phyloP scores from a whole-genome alignment of 2,329 filamentous ascomycete species.

The Xylaria hypoxylon region DNA sequence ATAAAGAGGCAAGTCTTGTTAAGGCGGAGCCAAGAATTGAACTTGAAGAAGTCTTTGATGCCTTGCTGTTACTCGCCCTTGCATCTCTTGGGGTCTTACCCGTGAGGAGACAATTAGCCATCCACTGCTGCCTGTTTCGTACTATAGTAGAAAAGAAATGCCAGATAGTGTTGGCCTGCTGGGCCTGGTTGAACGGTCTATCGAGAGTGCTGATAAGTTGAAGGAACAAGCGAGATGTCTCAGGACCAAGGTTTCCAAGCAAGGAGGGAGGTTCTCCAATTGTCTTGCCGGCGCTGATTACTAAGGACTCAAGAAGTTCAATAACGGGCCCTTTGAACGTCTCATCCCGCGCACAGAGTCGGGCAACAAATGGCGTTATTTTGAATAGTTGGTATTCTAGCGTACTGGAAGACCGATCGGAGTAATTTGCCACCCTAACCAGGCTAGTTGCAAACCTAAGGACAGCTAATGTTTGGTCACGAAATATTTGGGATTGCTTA shows the following conservation, averaged over 20 bases:
- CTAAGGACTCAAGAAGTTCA: conserved; percentile 76
- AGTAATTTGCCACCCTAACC: conserved; percentile 74
- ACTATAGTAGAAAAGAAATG: conserved; percentile 86
- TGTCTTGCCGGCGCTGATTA: conserved; percentile 74
- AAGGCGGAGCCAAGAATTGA: conserved; percentile 82
- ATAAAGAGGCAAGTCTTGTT: conserved; percentile 74
- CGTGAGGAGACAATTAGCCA: conserved; percentile 91
- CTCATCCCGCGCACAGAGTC: conserved; percentile 78
- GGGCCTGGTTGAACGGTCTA: conserved; percentile 74
- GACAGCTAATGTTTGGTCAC: conserved; percentile 71
- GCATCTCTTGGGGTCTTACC: conserved; percentile 85
- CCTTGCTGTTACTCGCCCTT: conserved; percentile 67
- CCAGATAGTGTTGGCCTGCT: conserved; percentile 80
- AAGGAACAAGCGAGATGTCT: conserved; percentile 86
- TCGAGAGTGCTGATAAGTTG: conserved; percentile 81
- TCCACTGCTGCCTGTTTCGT: conserved; percentile 92
- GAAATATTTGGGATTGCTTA: conserved; percentile 65
- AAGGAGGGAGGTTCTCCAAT: conserved; percentile 88
- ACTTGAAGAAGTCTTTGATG: conserved; percentile 61
- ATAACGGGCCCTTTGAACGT: conserved; percentile 74
- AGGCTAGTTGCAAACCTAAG: conserved; percentile 76
- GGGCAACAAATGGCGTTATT: conserved; percentile 78
- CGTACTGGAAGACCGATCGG: conserved; percentile 71
- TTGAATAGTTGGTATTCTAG: conserved; percentile 86
- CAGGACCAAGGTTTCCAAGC: conserved; percentile 87